Conservation (phyloP, 1,284 basidiomycete species). For the Anthracocystis walkeri region DNA sequence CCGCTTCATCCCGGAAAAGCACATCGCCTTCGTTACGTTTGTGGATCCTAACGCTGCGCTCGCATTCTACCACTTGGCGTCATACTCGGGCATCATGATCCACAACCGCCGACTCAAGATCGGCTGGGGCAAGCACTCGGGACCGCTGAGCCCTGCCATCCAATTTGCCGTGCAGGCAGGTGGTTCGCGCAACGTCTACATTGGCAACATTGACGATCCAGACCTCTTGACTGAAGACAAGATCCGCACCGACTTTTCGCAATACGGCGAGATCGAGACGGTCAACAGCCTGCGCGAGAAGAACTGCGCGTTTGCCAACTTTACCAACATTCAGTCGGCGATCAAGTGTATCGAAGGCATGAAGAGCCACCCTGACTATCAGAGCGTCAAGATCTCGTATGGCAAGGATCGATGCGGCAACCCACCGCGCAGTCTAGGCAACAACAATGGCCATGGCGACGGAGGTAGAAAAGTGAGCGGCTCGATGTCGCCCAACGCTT, state of each 20-base stretch:
- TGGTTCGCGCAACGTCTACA: slow-evolving; percentile 68
- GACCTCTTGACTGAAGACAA: slow-evolving; percentile 64
- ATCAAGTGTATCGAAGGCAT: slow-evolving; percentile 69
- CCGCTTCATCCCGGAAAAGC: slow-evolving; percentile 66
- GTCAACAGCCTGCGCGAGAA: slow-evolving; percentile 67
- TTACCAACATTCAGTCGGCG: slow-evolving; percentile 68
- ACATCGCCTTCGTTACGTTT: slow-evolving; percentile 69
- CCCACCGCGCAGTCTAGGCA: slow-evolving; percentile 55
- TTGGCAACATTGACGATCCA: slow-evolving; percentile 67
- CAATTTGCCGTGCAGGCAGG: slow-evolving; percentile 68
- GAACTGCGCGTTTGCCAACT: slow-evolving; percentile 69
- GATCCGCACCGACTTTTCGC: slow-evolving; percentile 64
- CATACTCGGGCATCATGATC: slow-evolving; percentile 66
- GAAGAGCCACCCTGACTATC: slow-evolving; percentile 67
- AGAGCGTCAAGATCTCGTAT: slow-evolving; percentile 64
- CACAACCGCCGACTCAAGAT: slow-evolving; percentile 68
- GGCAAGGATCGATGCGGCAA: slow-evolving; percentile 68
- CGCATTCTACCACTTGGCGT: slow-evolving; percentile 67
- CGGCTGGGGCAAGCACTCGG: slow-evolving; percentile 69
- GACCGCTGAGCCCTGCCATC: slow-evolving; percentile 65
- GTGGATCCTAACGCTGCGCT: slow-evolving; percentile 66
- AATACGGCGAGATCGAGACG: slow-evolving; percentile 67
- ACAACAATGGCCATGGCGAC: slow-evolving; percentile 27
- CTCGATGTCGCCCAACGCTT: slow-evolving; percentile 35
- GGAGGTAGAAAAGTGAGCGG: slow-evolving; percentile 38